Evolutionary conservation across 2,329 filamentous ascomycete species (phyloP).

Genomic region (Paraphaeosphaeria sporulosa): DNA sequence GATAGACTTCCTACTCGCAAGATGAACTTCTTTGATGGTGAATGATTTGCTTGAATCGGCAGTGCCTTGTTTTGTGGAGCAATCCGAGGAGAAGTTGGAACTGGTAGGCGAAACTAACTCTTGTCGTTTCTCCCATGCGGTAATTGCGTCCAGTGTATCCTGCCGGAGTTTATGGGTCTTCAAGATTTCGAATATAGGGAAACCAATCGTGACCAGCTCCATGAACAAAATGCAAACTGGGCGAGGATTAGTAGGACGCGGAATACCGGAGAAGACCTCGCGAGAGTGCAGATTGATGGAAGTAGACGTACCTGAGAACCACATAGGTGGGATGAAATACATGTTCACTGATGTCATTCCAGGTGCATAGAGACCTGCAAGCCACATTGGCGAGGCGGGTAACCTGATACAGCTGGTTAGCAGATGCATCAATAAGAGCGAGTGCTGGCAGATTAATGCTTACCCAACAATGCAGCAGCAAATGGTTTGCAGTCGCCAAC

Average conservation of each 20-base stretch:
- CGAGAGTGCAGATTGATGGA: too few relatives aligned
- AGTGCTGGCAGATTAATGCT: constrained; percentile 5
- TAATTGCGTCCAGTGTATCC: constrained; percentile 44
- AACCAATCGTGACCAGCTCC: constrained; percentile 40
- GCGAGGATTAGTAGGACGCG: too few relatives aligned
- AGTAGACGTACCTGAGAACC: constrained; percentile 27
- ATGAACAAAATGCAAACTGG: constrained; percentile 41
- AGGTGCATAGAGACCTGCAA: constrained; percentile 42
- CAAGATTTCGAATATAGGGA: constrained; percentile 41
- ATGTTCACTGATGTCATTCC: constrained; percentile 35
- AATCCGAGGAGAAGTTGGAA: constrained; percentile 10
- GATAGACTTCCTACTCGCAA: constrained; percentile 26
- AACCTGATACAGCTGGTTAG: constrained; percentile 30
- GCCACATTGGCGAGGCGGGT: constrained; percentile 44
- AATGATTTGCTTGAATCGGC: constrained; percentile 28
- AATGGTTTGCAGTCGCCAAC: constrained; percentile 44
- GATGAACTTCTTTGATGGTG: constrained; percentile 11
- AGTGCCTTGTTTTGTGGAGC: constrained; percentile 24
- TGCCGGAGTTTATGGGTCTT: constrained; percentile 35
- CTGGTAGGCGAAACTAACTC: constrained; percentile 17
- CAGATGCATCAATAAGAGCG: background rate
- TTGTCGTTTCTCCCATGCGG: constrained; percentile 43
- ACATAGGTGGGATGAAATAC: constrained; percentile 35
- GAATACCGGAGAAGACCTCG: too few relatives aligned
- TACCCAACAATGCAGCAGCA: constrained; percentile 44